These are phyloP conservation scores for Luvunga scandens DNA, from an alignment of 345 rosid genomes.

Conservation along the genomic window DNA sequence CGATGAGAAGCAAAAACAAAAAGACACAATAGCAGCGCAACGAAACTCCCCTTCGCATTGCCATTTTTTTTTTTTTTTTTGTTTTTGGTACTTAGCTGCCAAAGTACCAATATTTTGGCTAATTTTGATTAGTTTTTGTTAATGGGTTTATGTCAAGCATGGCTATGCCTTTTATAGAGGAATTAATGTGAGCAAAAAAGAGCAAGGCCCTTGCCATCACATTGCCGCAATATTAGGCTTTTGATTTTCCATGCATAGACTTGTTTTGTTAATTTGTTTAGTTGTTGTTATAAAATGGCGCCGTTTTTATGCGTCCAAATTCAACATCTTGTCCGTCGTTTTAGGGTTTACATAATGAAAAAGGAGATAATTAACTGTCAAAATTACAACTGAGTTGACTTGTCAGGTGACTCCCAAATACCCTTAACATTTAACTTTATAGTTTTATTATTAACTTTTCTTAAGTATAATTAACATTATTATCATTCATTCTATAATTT, in stretches of 20 bases:
- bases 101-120: background rate
- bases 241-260: background rate
- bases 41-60: conserved; percentile 12
- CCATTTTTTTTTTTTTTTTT: conserved; percentile 10
- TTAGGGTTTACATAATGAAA: conserved; percentile 4
- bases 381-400: background rate
- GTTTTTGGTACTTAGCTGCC: background rate
- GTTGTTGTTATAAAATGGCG: background rate
- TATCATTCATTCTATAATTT: no score
- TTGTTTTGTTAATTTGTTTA: background rate
- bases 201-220: background rate
- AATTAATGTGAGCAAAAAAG: background rate
- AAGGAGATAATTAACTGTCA: background rate
- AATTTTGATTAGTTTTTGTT: background rate
- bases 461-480: no score
- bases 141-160: background rate
- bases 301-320: conserved; percentile 2
- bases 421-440: no score
- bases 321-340: conserved; percentile 10
- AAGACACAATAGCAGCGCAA: conserved; percentile 17
- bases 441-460: no score
- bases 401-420: no score
- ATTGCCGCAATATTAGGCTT: conserved; percentile 18
- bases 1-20: conserved; percentile 18
- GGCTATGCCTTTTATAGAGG: background rate